Evolutionary conservation across 257 asterid genomes (phyloP).

Genomic region (Misopates orontium): DNA sequence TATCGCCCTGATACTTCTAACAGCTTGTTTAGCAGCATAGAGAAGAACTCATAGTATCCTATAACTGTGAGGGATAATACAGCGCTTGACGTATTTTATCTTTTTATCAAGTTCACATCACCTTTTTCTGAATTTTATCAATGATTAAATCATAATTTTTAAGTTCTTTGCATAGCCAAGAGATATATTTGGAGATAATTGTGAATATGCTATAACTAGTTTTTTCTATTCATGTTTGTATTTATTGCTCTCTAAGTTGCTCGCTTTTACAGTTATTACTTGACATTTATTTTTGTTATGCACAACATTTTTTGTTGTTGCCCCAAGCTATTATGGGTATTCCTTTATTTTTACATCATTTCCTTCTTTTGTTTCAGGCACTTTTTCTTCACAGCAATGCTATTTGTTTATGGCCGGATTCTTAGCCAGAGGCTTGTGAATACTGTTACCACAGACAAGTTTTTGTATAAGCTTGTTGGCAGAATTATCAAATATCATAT

Average conservation of each 20-base stretch:
- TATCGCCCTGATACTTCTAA: conserved; percentile 7
- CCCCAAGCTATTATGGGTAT: background rate
- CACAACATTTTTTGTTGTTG: background rate
- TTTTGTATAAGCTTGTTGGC: conserved; percentile 74
- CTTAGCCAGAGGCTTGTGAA: conserved; percentile 91
- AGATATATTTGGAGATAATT: background rate
- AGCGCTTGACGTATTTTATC: conserved; percentile 2
- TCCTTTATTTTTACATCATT: background rate
- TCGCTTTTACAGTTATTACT: background rate
- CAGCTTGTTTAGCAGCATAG: conserved; percentile 23
- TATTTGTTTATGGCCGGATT: conserved; percentile 86
- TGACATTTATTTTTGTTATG: conserved; percentile 7
- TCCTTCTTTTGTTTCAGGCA: conserved; percentile 55
- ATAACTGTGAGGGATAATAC: conserved; percentile 4
- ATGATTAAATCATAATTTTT: background rate
- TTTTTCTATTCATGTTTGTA: background rate
- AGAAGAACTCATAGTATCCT: background rate
- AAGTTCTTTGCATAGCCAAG: background rate
- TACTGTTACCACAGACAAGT: conserved; percentile 72
- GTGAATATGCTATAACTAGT: conserved; percentile 1
- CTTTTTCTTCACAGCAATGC: conserved; percentile 94
- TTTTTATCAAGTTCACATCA: background rate
- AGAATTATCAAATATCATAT: conserved; percentile 83
- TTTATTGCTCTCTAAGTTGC: conserved; percentile 14
- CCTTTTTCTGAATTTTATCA: background rate